phyloP scores from a whole-genome alignment of 495 filamentous ascomycete species.

The Aspergillus bridgeri region DNA sequence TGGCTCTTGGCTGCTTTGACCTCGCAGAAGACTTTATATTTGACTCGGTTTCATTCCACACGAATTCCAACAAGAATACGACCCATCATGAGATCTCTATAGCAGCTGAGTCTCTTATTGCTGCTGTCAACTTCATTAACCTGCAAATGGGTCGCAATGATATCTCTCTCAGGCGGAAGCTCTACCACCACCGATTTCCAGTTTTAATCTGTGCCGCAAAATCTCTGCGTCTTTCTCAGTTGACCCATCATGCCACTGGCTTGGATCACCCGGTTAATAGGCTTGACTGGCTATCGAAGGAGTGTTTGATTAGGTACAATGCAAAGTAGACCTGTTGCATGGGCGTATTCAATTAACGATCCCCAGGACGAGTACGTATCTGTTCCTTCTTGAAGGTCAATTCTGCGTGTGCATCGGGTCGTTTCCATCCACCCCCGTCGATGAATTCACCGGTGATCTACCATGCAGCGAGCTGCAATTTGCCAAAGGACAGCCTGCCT shows the following conservation, averaged over 20 bases:
- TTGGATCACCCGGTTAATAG: background rate
- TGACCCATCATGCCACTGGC: background rate
- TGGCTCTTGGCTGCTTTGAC: too few relatives aligned
- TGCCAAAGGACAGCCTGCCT: background rate
- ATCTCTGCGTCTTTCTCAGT: background rate
- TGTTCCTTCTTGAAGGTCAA: background rate
- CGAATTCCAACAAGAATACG: background rate
- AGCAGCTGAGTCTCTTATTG: background rate
- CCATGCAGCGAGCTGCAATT: background rate
- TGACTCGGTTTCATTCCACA: background rate
- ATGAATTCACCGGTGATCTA: background rate
- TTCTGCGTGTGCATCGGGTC: background rate
- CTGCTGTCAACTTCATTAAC: background rate
- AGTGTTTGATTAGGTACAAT: background rate
- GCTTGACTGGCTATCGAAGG: background rate
- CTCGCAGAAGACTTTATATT: too few relatives aligned
- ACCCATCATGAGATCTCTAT: too few relatives aligned
- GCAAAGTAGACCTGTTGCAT: too few relatives aligned
- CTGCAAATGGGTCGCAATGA: background rate
- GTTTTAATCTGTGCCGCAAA: background rate
- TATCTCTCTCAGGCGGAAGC: background rate
- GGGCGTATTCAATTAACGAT: background rate
- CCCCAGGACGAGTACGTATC: background rate
- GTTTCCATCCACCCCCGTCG: background rate
- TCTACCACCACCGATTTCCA: background rate